Evolutionary conservation across 2,329 filamentous ascomycete genomes (phyloP).

Genomic region (Grosmannia serpens): DNA sequence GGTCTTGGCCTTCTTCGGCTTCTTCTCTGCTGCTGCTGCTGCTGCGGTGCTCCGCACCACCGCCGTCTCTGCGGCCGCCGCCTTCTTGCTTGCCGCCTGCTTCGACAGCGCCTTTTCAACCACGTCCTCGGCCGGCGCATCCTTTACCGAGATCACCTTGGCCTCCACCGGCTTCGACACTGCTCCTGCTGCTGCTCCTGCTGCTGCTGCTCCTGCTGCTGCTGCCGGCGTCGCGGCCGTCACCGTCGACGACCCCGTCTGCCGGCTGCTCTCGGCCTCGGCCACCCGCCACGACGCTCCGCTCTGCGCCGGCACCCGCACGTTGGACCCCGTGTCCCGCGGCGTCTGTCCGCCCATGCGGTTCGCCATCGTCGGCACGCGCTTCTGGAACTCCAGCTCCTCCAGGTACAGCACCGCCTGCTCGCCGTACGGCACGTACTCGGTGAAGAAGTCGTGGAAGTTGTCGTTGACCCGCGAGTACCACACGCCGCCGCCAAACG

Average conservation of each 20-base stretch:
- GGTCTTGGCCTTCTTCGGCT: slow-evolving; percentile 8
- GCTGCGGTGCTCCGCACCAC: background rate
- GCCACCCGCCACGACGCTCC: slow-evolving; percentile 73
- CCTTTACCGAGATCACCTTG: background rate
- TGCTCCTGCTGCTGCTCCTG: no score
- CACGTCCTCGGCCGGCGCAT: background rate
- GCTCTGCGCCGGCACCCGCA: slow-evolving; percentile 76
- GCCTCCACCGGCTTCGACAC: slow-evolving; percentile 11
- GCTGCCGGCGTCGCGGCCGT: slow-evolving; percentile 2
- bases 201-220: no score
- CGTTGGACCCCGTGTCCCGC: slow-evolving; percentile 51
- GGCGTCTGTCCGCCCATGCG: slow-evolving; percentile 37
- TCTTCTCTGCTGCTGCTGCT: no score
- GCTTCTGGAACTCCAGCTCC: slow-evolving; percentile 82
- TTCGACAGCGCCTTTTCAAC: background rate
- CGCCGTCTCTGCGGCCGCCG: background rate
- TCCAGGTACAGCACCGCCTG: slow-evolving; percentile 92
- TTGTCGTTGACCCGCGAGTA: slow-evolving; percentile 91
- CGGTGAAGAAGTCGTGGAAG: slow-evolving; percentile 97
- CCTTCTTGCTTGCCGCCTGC: background rate
- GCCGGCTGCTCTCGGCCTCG: slow-evolving; percentile 45
- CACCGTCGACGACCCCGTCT: slow-evolving; percentile 24
- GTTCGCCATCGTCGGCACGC: slow-evolving; percentile 48
- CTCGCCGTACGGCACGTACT: slow-evolving; percentile 90
- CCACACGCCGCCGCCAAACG: slow-evolving; percentile 81